These are phyloP conservation scores for Spirogloea muscicola DNA, from an alignment of 139 green algal genomes.

Conservation along the genomic window DNA sequence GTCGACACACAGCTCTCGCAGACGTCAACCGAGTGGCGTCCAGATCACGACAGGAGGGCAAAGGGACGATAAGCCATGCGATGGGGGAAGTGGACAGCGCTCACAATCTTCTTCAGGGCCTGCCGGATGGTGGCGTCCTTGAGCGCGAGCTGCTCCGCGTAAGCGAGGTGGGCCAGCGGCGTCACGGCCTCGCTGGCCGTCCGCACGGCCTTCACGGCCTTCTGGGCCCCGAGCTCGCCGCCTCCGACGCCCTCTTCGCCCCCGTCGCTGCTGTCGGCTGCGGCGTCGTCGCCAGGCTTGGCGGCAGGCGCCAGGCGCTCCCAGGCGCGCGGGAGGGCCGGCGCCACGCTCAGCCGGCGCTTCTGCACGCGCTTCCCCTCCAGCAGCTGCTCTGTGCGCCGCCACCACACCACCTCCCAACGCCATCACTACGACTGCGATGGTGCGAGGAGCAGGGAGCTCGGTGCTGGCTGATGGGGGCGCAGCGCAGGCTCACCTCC, in stretches of 20 bases:
- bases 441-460: neutral
- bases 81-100: neutral
- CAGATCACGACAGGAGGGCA: too few species aligned
- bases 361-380: neutral
- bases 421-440: too few species aligned
- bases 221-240: neutral
- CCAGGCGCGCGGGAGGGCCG: neutral
- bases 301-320: neutral
- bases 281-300: neutral
- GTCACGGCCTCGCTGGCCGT: conserved; percentile 21
- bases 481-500: neutral
- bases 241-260: conserved; percentile 3
- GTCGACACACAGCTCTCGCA: too few species aligned
- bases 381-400: neutral
- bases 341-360: conserved; percentile 5
- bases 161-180: conserved; percentile 6
- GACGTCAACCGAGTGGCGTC: too few species aligned
- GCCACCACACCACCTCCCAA: neutral
- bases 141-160: conserved; percentile 18
- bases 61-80: too few species aligned
- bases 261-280: neutral
- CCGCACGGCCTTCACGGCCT: neutral
- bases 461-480: neutral
- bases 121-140: conserved; percentile 3
- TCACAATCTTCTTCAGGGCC: conserved; percentile 16